Conservation (phyloP, 75 land plant species). For the Azolla pinnata region DNA sequence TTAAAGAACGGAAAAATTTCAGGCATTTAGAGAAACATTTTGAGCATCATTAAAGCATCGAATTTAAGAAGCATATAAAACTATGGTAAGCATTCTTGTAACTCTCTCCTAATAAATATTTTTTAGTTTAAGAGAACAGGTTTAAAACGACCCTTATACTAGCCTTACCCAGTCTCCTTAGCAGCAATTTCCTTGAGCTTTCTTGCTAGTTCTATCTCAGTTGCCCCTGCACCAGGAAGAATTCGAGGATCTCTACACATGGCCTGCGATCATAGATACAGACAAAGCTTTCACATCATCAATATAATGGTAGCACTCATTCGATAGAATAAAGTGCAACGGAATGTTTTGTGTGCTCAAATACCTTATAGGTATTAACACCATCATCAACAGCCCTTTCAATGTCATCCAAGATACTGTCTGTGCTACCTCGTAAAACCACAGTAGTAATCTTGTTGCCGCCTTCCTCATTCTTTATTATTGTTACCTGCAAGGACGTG, state of each 20-base stretch:
- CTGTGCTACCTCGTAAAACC: conserved; percentile 92
- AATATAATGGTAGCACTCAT: too few species aligned
- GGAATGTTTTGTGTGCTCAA: neutral
- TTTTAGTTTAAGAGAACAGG: too few species aligned
- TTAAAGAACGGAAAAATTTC: too few species aligned
- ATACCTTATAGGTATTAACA: conserved; percentile 88
- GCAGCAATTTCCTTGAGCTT: conserved; percentile 76
- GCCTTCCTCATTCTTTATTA: conserved; percentile 82
- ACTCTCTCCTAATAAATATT: neutral
- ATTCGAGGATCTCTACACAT: conserved; percentile 93
- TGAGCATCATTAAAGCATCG: too few species aligned
- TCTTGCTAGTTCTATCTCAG: conserved; percentile 95
- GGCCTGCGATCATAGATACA: conserved; percentile 34
- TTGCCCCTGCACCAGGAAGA: conserved; percentile 95
- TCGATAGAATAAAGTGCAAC: neutral
- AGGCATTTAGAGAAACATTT: too few species aligned
- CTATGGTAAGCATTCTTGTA: neutral
- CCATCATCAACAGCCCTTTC: conserved; percentile 99
- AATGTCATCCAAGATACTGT: conserved; percentile 93
- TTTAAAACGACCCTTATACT: too few species aligned
- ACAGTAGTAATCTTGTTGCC: conserved; percentile 86
- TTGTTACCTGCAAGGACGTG: conserved; percentile 42
- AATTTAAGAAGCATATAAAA: neutral
- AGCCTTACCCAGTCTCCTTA: conserved; percentile 79
- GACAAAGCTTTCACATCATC: neutral